Base-by-base conservation (phyloP, 352 stramenopile species). In the Phytopythium litorale region DNA sequence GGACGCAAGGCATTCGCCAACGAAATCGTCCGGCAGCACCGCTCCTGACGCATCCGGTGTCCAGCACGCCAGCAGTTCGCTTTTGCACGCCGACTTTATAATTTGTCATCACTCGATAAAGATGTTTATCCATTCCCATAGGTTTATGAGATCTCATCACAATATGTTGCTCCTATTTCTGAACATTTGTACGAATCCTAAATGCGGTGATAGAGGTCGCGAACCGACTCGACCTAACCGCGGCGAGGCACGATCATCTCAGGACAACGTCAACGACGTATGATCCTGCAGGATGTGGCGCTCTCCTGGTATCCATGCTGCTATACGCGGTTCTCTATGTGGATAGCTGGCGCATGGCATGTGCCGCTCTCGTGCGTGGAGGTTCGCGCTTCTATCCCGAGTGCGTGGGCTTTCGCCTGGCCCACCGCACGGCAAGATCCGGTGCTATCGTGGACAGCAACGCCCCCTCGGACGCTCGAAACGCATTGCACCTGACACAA, bases 221-320 rank as follows among this genome's bases (percentile, higher is more conserved):
- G 46, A 35, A 43, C 51, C n/a, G 51, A 56, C 51, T 56, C 40
- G 51, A 56, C 51, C 51, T 56, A 56, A 56, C 33, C 52, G 8
- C 30, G 19, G 15, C 8, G 7, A 25, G 1, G 42, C n/a, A n/a
- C 0, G 42, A 48, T n/a, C 42, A 48, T 48, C 42, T 48, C 42
- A 21, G 32, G 28, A 57, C 51, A 38, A 58, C 52, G 52, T 58
- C 52, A 48, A 9, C 33, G 19, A 9, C 18, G 11, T 18, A 56
- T 43, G 33, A 56, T 43, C 28, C 32, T n/a, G 12, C 30, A 48
- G 33, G 52, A 58, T 58, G 52, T 48, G 52, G 8, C 52, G 37
- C 19, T 40, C 30, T 40, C n/a, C 30, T 32, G 9, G 30, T 1
- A 42, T 42, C 45, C 42, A 48, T 8, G 42, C 18, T 38, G 33